phyloP scores from a whole-genome alignment of 2,329 filamentous ascomycete genomes.

The Paecilomyces sp. region DNA sequence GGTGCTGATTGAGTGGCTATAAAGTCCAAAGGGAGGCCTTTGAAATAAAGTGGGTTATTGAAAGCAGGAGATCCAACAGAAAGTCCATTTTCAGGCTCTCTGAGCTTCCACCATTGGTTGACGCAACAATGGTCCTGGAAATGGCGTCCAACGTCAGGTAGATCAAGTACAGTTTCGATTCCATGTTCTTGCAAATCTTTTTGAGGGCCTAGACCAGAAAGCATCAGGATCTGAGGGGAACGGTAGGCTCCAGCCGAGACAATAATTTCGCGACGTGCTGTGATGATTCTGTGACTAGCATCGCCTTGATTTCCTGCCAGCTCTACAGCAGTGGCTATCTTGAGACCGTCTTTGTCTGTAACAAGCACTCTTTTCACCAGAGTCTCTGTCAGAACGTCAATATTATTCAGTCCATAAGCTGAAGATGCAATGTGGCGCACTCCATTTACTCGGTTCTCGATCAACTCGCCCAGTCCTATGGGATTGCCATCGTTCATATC shows the following conservation, averaged over 20 bases:
- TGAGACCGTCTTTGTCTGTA: conserved; percentile 7
- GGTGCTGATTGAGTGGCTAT: conserved; percentile 21
- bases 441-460: conserved; percentile 15
- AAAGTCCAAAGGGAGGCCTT: conserved; percentile 33
- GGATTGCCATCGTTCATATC: conserved; percentile 22
- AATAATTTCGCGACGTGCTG: conserved; percentile 23
- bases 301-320: conserved; percentile 11
- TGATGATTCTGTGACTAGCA: conserved; percentile 5
- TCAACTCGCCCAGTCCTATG: conserved; percentile 19
- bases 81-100: conserved; percentile 26
- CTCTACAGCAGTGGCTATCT: conserved; percentile 16
- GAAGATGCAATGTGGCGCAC: not conserved
- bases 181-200: conserved; percentile 21
- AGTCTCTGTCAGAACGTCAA: conserved; percentile 13
- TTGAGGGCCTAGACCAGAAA: conserved; percentile 26
- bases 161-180: conserved; percentile 16
- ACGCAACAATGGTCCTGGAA: conserved; percentile 20
- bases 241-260: conserved; percentile 23
- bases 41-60: conserved; percentile 26
- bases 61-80: conserved; percentile 31
- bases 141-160: conserved; percentile 16
- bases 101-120: conserved; percentile 22
- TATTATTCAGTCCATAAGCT: not conserved
- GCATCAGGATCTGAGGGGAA: conserved; percentile 27
- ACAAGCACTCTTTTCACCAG: conserved; percentile 15